Conservation (phyloP, 2,329 filamentous ascomycete genomes). For the Coniochaeta pulveracea region DNA sequence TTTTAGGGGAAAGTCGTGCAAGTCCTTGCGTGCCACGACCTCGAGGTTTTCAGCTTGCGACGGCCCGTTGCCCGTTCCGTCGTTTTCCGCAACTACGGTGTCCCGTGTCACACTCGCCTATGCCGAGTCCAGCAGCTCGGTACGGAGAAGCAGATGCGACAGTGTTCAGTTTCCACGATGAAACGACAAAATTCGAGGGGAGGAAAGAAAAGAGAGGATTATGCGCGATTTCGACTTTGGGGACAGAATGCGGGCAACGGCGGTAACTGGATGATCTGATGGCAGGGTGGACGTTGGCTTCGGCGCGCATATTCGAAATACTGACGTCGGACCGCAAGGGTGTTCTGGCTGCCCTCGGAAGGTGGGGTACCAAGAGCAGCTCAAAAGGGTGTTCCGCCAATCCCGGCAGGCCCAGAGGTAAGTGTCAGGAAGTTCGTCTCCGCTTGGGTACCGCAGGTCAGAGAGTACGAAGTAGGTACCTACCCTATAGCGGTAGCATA, state of each 20-base stretch:
- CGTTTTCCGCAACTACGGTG: background rate
- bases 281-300: background rate
- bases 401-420: constrained; percentile 2
- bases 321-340: constrained; percentile 1
- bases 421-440: too few species aligned
- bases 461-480: too few species aligned
- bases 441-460: too few species aligned
- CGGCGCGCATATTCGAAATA: constrained; percentile 1
- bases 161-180: background rate
- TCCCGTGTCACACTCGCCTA: background rate
- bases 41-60: background rate
- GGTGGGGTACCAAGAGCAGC: too few species aligned
- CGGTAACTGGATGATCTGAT: background rate
- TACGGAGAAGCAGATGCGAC: background rate
- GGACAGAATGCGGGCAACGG: background rate
- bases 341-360: too few species aligned
- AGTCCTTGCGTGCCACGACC: background rate
- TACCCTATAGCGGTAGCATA: too few species aligned
- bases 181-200: background rate
- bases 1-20: background rate
- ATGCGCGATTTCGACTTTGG: background rate
- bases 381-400: constrained; percentile 3
- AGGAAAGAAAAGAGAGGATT: too few species aligned
- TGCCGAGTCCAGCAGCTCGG: background rate
- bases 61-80: background rate